A percentile compares a stretch with the other conserved stretches of the same genome.
Conservation (phyloP, 805 yeast species). For the Zygosaccharomyces pseudorouxii region DNA sequence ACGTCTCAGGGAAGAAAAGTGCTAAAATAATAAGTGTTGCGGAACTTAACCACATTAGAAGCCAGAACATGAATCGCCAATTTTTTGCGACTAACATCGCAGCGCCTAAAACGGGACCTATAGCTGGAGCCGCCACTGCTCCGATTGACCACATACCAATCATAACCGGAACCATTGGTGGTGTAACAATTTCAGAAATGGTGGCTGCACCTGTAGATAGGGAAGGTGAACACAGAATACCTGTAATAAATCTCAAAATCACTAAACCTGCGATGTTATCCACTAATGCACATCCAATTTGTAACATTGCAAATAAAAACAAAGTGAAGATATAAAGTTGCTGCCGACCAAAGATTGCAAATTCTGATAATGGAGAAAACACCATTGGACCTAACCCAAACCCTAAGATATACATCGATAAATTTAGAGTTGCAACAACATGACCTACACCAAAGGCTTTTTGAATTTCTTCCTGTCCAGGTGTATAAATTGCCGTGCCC, state of each 20-base stretch:
- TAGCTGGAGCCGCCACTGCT: conserved; percentile 50
- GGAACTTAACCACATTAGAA: conserved; percentile 41
- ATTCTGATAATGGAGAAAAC: conserved; percentile 56
- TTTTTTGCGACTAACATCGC: conserved; percentile 42
- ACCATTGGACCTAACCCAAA: conserved; percentile 59
- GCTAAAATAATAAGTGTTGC: conserved; percentile 35
- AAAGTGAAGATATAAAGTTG: conserved; percentile 45
- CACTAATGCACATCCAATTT: conserved; percentile 52
- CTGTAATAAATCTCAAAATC: conserved; percentile 49
- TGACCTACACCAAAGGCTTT: conserved; percentile 42
- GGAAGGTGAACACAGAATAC: conserved; percentile 53
- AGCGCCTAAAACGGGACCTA: conserved; percentile 58
- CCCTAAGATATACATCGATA: conserved; percentile 53
- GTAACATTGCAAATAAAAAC: conserved; percentile 46
- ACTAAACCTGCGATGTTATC: conserved; percentile 47
- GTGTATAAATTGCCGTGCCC: conserved; percentile 54
- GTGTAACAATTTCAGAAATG: conserved; percentile 44
- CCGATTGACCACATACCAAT: conserved; percentile 51
- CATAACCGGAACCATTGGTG: conserved; percentile 43
- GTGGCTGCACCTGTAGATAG: conserved; percentile 58
- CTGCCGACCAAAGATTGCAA: conserved; percentile 50
- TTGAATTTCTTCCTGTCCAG: conserved; percentile 44
- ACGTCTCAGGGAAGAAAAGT: conserved; percentile 48
- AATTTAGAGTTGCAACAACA: conserved; percentile 46
- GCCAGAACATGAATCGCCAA: conserved; percentile 57